phyloP scores from a whole-genome alignment of 345 rosid genomes.

The Eucalyptus sideroxylon region DNA sequence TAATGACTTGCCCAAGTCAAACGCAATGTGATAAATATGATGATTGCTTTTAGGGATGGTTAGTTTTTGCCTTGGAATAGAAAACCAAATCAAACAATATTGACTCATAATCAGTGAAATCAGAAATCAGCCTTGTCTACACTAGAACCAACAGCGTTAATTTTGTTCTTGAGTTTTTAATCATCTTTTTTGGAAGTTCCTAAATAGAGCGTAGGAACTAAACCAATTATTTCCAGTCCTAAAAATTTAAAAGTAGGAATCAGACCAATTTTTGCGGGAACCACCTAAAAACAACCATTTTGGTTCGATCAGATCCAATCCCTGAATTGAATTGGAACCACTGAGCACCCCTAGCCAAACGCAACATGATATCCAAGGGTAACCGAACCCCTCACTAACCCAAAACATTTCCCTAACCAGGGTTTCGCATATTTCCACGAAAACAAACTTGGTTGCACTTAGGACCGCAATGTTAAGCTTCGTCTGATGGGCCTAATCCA shows the following conservation, averaged over 20 bases:
- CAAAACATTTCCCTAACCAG: background rate
- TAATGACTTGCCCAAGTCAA: background rate
- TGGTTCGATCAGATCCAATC: fast-evolving
- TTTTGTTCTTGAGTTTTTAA: background rate
- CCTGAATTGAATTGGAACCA: background rate
- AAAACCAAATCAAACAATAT: fast-evolving
- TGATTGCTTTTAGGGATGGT: background rate
- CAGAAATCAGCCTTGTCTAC: background rate
- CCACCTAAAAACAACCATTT: background rate
- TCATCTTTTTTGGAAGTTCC: fast-evolving
- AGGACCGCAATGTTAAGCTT: background rate
- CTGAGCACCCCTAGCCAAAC: background rate
- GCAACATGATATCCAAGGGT: background rate
- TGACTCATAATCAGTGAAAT: fast-evolving
- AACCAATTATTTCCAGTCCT: background rate
- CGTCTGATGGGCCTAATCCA: background rate
- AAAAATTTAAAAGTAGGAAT: background rate
- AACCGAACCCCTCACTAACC: background rate
- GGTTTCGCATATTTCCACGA: background rate
- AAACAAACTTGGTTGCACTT: background rate
- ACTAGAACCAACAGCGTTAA: fast-evolving
- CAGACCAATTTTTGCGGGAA: fast-evolving
- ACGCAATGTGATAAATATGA: fast-evolving
- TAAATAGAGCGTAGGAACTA: background rate
- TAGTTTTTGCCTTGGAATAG: too few relatives aligned